Conservation (phyloP, 257 asterid genomes). For the Nicotiana paniculata region DNA sequence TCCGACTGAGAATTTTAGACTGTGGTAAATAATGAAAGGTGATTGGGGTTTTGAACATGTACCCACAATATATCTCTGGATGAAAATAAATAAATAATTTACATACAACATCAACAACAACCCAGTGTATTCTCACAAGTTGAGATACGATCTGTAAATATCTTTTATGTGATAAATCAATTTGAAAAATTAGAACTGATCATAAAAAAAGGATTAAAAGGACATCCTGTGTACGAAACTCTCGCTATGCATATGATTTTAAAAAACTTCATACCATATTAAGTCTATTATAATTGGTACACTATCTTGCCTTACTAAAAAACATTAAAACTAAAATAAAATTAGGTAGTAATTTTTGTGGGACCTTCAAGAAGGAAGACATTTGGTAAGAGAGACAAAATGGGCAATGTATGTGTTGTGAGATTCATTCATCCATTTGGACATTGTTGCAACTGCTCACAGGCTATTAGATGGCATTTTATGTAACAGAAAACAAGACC, state of each 20-base stretch:
- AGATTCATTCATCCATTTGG: background rate
- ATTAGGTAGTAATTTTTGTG: too few species aligned
- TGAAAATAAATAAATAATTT: too few species aligned
- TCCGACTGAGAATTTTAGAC: constrained; percentile 10
- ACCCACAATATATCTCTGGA: background rate
- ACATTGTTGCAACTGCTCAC: background rate
- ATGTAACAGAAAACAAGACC: background rate
- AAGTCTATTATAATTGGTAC: background rate
- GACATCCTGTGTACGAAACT: too few species aligned
- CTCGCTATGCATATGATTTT: too few species aligned
- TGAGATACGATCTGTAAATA: background rate
- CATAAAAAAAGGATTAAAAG: too few species aligned
- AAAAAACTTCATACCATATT: background rate
- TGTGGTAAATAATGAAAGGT: background rate
- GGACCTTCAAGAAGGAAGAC: background rate
- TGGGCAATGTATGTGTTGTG: background rate
- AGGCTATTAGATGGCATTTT: background rate
- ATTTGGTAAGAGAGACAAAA: background rate
- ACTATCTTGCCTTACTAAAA: background rate
- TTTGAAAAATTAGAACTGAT: background rate
- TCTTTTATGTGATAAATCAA: background rate
- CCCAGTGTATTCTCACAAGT: background rate
- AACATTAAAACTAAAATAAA: too few species aligned
- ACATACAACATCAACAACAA: too few species aligned
- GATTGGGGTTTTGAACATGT: background rate